Evolutionary conservation across 176 grass and related monocot genomes (phyloP), one percentile per base, ranked within the genome.

Genomic region (Aegilops speltoides): DNA sequence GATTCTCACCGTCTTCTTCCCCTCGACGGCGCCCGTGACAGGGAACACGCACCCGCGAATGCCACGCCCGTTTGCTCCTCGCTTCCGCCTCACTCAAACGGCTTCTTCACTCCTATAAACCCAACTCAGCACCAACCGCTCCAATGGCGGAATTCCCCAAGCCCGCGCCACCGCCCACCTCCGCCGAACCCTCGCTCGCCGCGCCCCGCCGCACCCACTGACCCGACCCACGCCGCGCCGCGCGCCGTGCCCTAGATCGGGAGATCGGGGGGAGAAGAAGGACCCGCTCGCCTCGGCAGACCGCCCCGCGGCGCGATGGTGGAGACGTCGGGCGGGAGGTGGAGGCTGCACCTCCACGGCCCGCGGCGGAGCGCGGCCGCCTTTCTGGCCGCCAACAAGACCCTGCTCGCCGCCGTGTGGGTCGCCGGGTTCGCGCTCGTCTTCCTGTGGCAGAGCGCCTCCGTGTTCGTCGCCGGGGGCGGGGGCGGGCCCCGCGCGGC

Each of bases 381-480:
- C 31, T 94, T 84, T 80, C 80, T 89, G 32, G 87, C 86, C 28
- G 85, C 91, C 31, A 83, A 85, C 86, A 87, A 85, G 70, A 92
- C 88, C 69, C 61, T 91, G 59, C 82, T 96, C 73, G 84, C 87
- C 28, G 83, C 77, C 70, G 61, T 89, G 63, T 96, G 96, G 96
- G 89, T 87, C 63, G 73, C 91, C 50, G 88, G 83, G 22, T 96
- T 98, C 84, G 50, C 87, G 40, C 91, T 91, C 5, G 86, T 96
- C 14, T 92, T 98, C 70, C 59, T 92, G 16, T 98, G 91, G 93
- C 91, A 92, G 90, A 96, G 76, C 79, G 20, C 83, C 79, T 96
- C 82, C 29, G 82, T 89, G 8, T 88, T 79, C 25, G 66, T 24
- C 33, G 28, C 86, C 9, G 74, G 73, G 4, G 28, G 63, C 11